Conservation (phyloP, 257 asterid genomes). For the Nicotiana undulata region DNA sequence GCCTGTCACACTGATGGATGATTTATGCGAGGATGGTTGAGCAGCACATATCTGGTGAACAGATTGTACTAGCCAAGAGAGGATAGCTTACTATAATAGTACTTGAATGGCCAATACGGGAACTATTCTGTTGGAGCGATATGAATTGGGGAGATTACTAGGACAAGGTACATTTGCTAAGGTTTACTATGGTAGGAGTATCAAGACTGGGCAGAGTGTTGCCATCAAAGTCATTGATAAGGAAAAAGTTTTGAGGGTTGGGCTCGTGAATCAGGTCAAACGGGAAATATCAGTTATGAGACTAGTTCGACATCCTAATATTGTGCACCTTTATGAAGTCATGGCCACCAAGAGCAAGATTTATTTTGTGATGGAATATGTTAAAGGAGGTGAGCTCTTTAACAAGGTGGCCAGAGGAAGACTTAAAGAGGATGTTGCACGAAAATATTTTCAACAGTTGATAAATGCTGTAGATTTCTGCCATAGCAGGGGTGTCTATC, state of each 20-base stretch:
- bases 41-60: neutral
- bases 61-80: neutral
- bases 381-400: slow-evolving; percentile 22
- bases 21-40: slow-evolving; percentile 8
- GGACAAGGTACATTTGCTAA: slow-evolving; percentile 28
- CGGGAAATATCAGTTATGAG: slow-evolving; percentile 19
- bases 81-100: neutral
- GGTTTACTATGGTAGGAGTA: slow-evolving; percentile 18
- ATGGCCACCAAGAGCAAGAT: slow-evolving; percentile 21
- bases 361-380: slow-evolving; percentile 18
- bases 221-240: slow-evolving; percentile 23
- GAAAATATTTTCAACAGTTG: slow-evolving; percentile 23
- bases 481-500: slow-evolving; percentile 21
- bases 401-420: slow-evolving; percentile 19
- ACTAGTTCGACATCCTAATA: slow-evolving; percentile 14
- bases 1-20: neutral
- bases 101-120: slow-evolving; percentile 8
- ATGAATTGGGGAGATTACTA: slow-evolving; percentile 21
- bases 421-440: slow-evolving; percentile 16
- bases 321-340: slow-evolving; percentile 17
- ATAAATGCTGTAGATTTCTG: slow-evolving; percentile 18
- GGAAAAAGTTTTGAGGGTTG: slow-evolving; percentile 14
- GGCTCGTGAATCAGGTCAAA: slow-evolving; percentile 17
- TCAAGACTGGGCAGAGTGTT: slow-evolving; percentile 17
- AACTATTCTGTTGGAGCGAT: slow-evolving; percentile 12